Percentiles rank a stretch among this genome's conserved stretches.
Evolutionary conservation across 164 flowering plant species (phyloP).

Genomic region (Hamamelis virginiana): DNA sequence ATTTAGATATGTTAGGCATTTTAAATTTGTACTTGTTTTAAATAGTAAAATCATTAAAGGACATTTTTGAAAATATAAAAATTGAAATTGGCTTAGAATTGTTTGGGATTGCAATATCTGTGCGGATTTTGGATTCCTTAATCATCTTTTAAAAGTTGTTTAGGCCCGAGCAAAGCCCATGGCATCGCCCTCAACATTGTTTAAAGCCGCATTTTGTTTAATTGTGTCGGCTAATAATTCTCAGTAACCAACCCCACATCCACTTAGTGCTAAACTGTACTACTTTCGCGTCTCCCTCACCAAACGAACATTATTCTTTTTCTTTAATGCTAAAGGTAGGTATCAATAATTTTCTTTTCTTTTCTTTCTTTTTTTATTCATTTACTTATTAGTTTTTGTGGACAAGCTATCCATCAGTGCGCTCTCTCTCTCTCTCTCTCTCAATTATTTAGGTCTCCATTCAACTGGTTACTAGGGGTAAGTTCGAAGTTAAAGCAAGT

Average conservation of each 20-base stretch:
- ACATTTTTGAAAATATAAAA: too few relatives aligned
- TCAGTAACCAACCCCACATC: slow-evolving; percentile 8
- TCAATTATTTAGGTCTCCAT: too few relatives aligned
- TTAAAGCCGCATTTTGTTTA: background rate
- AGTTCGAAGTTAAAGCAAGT: too few relatives aligned
- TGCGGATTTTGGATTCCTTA: too few relatives aligned
- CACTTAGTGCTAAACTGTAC: background rate
- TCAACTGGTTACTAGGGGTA: too few relatives aligned
- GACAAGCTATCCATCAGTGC: too few relatives aligned
- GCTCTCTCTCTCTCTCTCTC: background rate
- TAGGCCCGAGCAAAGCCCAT: background rate
- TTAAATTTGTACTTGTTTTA: too few relatives aligned
- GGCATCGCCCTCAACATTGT: background rate
- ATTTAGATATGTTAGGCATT: too few relatives aligned
- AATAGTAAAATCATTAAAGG: too few relatives aligned
- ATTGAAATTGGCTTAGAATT: too few relatives aligned
- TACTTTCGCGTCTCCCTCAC: background rate
- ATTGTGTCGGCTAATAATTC: slow-evolving; percentile 22
- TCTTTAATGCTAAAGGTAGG: slow-evolving; percentile 1
- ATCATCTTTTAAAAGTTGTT: background rate
- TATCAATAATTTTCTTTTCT: background rate
- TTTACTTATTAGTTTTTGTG: background rate
- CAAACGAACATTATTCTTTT: background rate
- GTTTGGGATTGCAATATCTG: too few relatives aligned
- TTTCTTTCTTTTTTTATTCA: background rate